phyloP scores from a whole-genome alignment of 2,329 filamentous ascomycete species.

The Neospermospora avenae region DNA sequence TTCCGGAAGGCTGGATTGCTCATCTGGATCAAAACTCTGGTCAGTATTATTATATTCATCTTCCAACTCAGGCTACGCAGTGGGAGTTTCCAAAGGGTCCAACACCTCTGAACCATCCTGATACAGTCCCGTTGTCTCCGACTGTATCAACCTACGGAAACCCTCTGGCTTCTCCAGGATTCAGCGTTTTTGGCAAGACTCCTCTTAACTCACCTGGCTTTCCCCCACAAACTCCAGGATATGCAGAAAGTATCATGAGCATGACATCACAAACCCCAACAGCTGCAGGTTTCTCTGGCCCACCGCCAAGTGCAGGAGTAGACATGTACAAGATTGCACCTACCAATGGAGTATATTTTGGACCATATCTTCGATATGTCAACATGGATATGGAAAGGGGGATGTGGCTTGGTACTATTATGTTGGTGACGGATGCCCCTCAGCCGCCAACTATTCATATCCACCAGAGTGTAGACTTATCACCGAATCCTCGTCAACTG shows the following conservation, averaged over 20 bases:
- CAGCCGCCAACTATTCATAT: slow-evolving; percentile 96
- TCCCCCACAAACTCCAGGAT: slow-evolving; percentile 77
- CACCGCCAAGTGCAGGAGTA: slow-evolving; percentile 83
- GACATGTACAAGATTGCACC: slow-evolving; percentile 92
- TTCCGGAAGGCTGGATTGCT: slow-evolving; percentile 97
- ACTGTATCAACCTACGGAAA: slow-evolving; percentile 71
- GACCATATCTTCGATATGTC: slow-evolving; percentile 89
- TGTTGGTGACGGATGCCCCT: slow-evolving; percentile 85
- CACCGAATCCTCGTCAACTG: slow-evolving; percentile 86
- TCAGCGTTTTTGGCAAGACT: slow-evolving; percentile 52
- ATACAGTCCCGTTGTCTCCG: slow-evolving; percentile 78
- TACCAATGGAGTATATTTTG: slow-evolving; percentile 97
- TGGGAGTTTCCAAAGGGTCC: slow-evolving; percentile 99
- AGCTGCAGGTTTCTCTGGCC: slow-evolving; percentile 78
- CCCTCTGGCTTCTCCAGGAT: slow-evolving; percentile 65
- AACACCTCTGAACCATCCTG: slow-evolving; percentile 74
- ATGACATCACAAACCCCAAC: slow-evolving; percentile 73
- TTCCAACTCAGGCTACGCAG: slow-evolving; percentile 91
- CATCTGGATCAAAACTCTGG: slow-evolving; percentile 94
- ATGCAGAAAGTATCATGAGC: slow-evolving; percentile 82
- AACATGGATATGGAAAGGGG: slow-evolving; percentile 96
- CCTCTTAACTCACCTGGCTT: slow-evolving; percentile 78
- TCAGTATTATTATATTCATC: slow-evolving; percentile 98
- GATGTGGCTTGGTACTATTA: slow-evolving; percentile 87
- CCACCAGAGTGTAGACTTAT: slow-evolving; percentile 84